Conservation (phyloP, 192 early-diverging fungal species). For the Mortierella hygrophila region DNA sequence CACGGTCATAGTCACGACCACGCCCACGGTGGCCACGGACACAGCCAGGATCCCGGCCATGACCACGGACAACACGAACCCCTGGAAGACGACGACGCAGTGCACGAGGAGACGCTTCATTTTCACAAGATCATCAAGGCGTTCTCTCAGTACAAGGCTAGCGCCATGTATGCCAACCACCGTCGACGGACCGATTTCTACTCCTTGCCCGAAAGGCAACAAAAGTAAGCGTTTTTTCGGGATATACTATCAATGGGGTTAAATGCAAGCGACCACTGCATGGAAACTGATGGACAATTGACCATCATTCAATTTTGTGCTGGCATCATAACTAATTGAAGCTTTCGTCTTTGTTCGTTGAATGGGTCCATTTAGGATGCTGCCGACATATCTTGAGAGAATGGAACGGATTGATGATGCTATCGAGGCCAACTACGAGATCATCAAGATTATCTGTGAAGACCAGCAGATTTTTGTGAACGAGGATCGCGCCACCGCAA, state of each 20-base stretch:
- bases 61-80: background rate
- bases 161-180: constrained; percentile 71
- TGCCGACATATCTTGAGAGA: constrained; percentile 72
- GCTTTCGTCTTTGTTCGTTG: too few species aligned
- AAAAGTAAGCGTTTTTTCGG: constrained; percentile 54
- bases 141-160: constrained; percentile 73
- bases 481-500: constrained; percentile 42
- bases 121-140: constrained; percentile 70
- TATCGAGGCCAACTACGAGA: constrained; percentile 69
- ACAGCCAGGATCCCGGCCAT: constrained; percentile 15
- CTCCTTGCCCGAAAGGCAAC: constrained; percentile 73
- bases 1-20: constrained; percentile 21
- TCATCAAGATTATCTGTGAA: constrained; percentile 67
- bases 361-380: constrained; percentile 25
- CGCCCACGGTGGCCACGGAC: constrained; percentile 17
- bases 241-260: background rate
- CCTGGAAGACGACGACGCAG: constrained; percentile 26
- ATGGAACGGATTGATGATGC: constrained; percentile 71
- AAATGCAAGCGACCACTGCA: background rate
- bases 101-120: constrained; percentile 54
- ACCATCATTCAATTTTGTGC: background rate
- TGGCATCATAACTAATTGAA: background rate
- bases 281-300: background rate
- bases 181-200: constrained; percentile 72
- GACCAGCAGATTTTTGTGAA: constrained; percentile 60